Evolutionary conservation across 441 rosid species (phyloP).

Genomic region (Melastoma candidum): DNA sequence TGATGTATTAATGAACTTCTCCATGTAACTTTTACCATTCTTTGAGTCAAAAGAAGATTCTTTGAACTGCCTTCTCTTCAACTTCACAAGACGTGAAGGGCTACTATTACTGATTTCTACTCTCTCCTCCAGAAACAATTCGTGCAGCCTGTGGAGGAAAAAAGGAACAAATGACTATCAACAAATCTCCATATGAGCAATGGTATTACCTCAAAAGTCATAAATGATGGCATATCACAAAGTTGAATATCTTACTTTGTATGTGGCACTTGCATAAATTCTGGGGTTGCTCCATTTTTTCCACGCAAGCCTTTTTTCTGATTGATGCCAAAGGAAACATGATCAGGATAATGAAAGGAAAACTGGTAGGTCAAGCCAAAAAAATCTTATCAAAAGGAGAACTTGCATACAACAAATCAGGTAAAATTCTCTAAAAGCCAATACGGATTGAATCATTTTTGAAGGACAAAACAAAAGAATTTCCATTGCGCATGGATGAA

Average conservation of each 20-base stretch:
- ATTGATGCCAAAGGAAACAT: conserved; percentile 5
- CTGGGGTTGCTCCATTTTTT: conserved; percentile 83
- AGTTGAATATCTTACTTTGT: conserved; percentile 55
- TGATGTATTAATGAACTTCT: conserved; percentile 57
- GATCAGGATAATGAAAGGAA: neutral
- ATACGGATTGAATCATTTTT: too few species aligned
- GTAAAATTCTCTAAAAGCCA: too few species aligned
- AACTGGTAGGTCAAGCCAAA: conserved; percentile 1
- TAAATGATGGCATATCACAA: conserved; percentile 7
- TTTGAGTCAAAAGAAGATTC: conserved; percentile 50
- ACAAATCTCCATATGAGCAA: conserved; percentile 3
- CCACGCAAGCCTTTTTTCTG: conserved; percentile 81
- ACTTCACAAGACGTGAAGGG: conserved; percentile 75
- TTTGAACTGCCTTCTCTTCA: conserved; percentile 77
- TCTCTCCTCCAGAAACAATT: conserved; percentile 83
- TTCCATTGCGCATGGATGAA: too few species aligned
- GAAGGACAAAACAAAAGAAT: too few species aligned
- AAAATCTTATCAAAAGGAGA: neutral
- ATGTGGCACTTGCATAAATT: conserved; percentile 53
- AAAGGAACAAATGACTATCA: conserved; percentile 21
- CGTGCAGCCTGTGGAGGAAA: conserved; percentile 62
- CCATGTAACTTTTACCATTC: conserved; percentile 89
- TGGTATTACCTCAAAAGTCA: conserved; percentile 4
- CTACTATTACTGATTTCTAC: conserved; percentile 53
- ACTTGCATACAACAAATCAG: neutral